Percentiles rank a stretch among this genome's conserved stretches.
Conservation (phyloP, 2,329 filamentous ascomycete species). For the Cladophialophora exuberans region DNA sequence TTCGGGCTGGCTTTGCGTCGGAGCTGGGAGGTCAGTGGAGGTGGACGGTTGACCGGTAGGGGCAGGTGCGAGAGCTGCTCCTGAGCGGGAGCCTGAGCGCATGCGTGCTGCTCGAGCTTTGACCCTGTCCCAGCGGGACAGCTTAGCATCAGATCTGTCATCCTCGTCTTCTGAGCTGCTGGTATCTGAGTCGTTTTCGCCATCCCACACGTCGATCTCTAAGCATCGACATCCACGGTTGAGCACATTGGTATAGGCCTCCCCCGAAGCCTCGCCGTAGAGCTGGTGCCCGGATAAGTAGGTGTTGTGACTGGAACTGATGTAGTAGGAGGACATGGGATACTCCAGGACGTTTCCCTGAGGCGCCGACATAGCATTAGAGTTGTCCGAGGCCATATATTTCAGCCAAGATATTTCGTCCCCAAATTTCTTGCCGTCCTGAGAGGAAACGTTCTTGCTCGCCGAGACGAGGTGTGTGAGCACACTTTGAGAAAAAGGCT, state of each 20-base stretch:
- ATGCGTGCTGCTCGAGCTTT: constrained; percentile 31
- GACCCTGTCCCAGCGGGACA: constrained; percentile 28
- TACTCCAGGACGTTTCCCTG: constrained; percentile 62
- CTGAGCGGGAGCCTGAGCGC: constrained; percentile 26
- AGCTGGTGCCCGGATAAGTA: constrained; percentile 88
- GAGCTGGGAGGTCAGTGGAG: neutral
- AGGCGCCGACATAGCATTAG: constrained; percentile 50
- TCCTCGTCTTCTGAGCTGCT: constrained; percentile 35
- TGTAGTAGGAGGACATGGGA: constrained; percentile 86
- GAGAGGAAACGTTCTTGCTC: constrained; percentile 37
- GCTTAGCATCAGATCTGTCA: constrained; percentile 22
- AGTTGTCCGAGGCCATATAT: constrained; percentile 52
- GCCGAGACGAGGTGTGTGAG: constrained; percentile 41
- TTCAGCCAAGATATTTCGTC: constrained; percentile 40
- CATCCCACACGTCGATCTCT: constrained; percentile 95
- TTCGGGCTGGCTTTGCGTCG: neutral
- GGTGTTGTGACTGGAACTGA: constrained; percentile 93
- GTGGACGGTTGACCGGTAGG: neutral
- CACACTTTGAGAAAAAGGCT: constrained; percentile 39
- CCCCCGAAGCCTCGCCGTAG: constrained; percentile 73
- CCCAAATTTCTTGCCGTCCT: constrained; percentile 21
- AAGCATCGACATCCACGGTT: constrained; percentile 82
- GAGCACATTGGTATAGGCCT: constrained; percentile 78
- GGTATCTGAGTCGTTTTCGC: constrained; percentile 50
- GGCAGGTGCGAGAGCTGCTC: constrained; percentile 7